A percentile compares a stretch with the other conserved stretches of the same genome.
Conservation (phyloP, 2,329 filamentous ascomycete genomes). For the Conoideocrella luteorostrata region DNA sequence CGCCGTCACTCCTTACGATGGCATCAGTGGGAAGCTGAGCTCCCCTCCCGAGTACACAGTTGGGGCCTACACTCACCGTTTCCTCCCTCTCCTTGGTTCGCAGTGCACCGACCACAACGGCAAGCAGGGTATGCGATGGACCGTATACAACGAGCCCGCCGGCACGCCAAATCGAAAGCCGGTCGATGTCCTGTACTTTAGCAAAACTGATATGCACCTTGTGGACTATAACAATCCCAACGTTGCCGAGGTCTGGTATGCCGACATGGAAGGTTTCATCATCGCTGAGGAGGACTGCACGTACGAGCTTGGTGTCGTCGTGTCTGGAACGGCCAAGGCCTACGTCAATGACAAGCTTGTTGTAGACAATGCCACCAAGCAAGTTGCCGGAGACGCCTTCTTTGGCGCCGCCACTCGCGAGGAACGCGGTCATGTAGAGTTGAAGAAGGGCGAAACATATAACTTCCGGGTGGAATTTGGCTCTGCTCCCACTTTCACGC, state of each 20-base stretch:
- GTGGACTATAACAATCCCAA: conserved; percentile 48
- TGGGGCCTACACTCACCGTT: conserved; percentile 59
- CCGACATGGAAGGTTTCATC: conserved; percentile 54
- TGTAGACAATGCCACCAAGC: conserved; percentile 60
- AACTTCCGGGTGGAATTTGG: conserved; percentile 53
- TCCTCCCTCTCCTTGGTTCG: conserved; percentile 52
- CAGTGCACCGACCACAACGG: conserved; percentile 46
- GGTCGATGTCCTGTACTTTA: conserved; percentile 43
- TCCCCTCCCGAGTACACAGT: conserved; percentile 44
- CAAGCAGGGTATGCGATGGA: conserved; percentile 53
- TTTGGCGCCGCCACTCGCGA: conserved; percentile 59
- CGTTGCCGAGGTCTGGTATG: conserved; percentile 50
- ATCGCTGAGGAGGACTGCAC: conserved; percentile 53
- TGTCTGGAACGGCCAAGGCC: conserved; percentile 59
- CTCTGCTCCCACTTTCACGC: conserved; percentile 51
- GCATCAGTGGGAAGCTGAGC: conserved; percentile 51
- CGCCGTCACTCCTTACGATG: conserved; percentile 66
- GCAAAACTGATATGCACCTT: conserved; percentile 43
- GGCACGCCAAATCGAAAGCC: conserved; percentile 37
- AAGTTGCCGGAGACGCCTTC: conserved; percentile 56
- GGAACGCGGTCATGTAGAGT: conserved; percentile 50
- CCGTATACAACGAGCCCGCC: conserved; percentile 54
- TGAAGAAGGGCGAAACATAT: conserved; percentile 56
- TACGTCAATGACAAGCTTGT: conserved; percentile 56
- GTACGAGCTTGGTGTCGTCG: conserved; percentile 61